Evolutionary conservation across 208 protist species (phyloP).

Genomic region (Angomonas deanei): DNA sequence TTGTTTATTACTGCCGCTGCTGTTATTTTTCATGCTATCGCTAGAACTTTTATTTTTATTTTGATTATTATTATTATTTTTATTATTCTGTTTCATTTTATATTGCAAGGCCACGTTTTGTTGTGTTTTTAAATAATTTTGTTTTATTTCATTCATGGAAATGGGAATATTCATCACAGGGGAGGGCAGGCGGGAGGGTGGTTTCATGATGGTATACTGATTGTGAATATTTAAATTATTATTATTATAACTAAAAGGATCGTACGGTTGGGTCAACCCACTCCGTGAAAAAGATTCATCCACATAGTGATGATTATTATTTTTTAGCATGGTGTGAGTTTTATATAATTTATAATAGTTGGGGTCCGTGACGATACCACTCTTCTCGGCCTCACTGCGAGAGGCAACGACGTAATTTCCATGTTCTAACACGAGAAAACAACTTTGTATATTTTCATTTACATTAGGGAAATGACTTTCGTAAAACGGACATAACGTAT

Average conservation of each 20-base stretch:
- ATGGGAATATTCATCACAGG: no score
- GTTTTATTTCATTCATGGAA: no score
- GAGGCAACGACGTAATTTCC: not conserved
- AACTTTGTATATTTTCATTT: not conserved
- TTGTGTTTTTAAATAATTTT: no score
- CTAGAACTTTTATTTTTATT: not conserved
- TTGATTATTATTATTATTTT: constrained; percentile 1
- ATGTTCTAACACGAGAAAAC: not conserved
- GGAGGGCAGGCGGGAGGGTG: no score
- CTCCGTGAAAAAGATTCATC: not conserved
- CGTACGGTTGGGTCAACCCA: not conserved
- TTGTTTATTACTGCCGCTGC: not conserved
- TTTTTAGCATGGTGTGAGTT: not conserved
- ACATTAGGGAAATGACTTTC: not conserved
- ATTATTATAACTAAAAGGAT: not conserved
- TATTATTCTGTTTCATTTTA: not conserved
- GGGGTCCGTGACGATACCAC: not conserved
- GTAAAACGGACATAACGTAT: not conserved
- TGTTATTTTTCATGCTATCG: not conserved
- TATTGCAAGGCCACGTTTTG: no score
- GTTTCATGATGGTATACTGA: no score
- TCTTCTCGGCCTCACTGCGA: not conserved
- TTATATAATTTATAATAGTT: not conserved
- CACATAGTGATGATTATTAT: not conserved
- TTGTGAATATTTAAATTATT: no score